phyloP scores from a whole-genome alignment of 2,329 filamentous ascomycete genomes.

The Juglanconis juglandina region DNA sequence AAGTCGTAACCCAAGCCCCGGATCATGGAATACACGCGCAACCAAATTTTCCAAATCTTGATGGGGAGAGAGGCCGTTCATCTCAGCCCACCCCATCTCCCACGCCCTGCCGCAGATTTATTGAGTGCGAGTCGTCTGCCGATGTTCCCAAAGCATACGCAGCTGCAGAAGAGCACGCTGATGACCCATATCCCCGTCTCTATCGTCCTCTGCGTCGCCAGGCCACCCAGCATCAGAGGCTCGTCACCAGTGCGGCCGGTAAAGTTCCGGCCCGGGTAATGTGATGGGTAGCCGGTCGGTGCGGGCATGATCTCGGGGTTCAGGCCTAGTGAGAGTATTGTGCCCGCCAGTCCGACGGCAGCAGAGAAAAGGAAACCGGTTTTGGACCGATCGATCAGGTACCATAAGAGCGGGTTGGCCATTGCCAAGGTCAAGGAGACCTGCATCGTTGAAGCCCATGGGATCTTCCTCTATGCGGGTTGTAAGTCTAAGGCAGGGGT shows the following conservation, averaged over 20 bases:
- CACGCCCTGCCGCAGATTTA: conserved; percentile 36
- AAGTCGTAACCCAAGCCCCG: background rate
- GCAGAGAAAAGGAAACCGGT: conserved; percentile 79
- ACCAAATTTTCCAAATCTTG: background rate
- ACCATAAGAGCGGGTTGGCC: conserved; percentile 93
- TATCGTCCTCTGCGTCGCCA: conserved; percentile 60
- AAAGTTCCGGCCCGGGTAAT: conserved; percentile 25
- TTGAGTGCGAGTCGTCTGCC: conserved; percentile 71
- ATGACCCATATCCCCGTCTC: conserved; percentile 84
- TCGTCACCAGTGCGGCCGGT: conserved; percentile 19
- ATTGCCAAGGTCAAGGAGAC: conserved; percentile 84
- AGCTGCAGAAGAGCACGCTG: conserved; percentile 91
- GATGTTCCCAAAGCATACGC: conserved; percentile 94
- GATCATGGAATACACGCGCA: background rate
- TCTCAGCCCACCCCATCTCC: conserved; percentile 44
- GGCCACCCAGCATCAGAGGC: conserved; percentile 46
- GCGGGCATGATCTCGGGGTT: conserved; percentile 75
- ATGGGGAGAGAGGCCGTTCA: background rate
- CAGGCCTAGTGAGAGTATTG: conserved; percentile 68
- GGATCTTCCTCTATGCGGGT: conserved; percentile 68
- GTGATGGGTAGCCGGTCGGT: conserved; percentile 46
- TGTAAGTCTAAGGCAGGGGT: background rate
- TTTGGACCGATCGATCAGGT: conserved; percentile 85
- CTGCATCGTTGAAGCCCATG: conserved; percentile 94
- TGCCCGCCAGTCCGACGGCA: conserved; percentile 70